Evolutionary conservation across 768 basidiomycete species (phyloP), one percentile per base, ranked within the genome.

Genomic region (Lactifluus rugatus): DNA sequence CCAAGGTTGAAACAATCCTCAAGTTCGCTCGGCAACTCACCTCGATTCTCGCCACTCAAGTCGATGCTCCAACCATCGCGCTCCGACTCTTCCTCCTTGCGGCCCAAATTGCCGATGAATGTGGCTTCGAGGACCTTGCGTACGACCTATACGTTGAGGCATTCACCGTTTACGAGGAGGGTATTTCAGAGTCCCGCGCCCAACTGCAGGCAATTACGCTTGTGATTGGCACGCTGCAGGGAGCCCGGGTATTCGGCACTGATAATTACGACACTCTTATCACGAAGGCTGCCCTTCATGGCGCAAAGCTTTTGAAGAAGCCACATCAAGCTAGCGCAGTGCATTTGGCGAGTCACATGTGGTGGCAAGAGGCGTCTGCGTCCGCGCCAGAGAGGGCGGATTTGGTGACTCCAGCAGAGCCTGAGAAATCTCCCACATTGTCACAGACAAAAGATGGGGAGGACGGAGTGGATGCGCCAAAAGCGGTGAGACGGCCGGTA

Each of bases 71-170:
- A 1, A 78, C 86, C n/a, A 89, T 91, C 58, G 94, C 94, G 6
- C 82, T 99, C 6, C 87, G 94, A 0, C 78, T 98, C 1, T 98
- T 95, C 81, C 84, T 99, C 26, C 86, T 98, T 61, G 87, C 95
- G 0, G 93, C 96, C 0, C 93, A 97, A 70, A 87, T 96, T 28
- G 83, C 95, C 0, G 95, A 96, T 66, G 92, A 95, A 68, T 92
- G 91, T 58, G 90, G 85, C 0, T 91, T 97, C 64, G 94, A 96
- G 71, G 94, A 98, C 69, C 82, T 98, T 58, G 84, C 92, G 16
- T 99, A 99, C 69, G 95, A 99, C 70, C 85, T 98, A 65, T 97
- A 94, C 67, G 96, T 98, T 14, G 93, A 97, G 70, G 92, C 94
- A 0, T 97, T 99, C 70, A 93, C 87, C 26, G 93, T 98, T 13